Conservation (phyloP, 495 filamentous ascomycete species). For the Cercophora newfieldiana region DNA sequence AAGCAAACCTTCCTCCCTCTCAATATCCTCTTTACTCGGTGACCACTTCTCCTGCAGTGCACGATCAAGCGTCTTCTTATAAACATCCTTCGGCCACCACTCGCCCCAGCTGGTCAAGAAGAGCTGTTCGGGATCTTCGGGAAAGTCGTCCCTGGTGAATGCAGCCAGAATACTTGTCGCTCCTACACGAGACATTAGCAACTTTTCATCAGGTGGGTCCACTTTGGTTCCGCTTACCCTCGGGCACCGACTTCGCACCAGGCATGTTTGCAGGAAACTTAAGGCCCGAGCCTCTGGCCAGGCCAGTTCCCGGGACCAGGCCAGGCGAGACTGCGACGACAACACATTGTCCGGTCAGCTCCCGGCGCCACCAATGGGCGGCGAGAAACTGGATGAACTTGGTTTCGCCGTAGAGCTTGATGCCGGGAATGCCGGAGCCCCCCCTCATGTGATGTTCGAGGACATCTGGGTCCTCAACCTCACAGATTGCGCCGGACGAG, state of each 20-base stretch:
- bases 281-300: conserved; percentile 25
- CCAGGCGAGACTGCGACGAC: conserved; percentile 51
- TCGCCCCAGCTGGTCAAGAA: conserved; percentile 52
- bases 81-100: conserved; percentile 48
- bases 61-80: conserved; percentile 37
- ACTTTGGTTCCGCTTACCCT: conserved; percentile 32
- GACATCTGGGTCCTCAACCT: conserved; percentile 28
- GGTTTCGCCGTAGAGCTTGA: conserved; percentile 33
- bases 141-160: conserved; percentile 44
- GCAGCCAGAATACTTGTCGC: conserved; percentile 43
- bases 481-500: conserved; percentile 41
- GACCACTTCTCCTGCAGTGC: conserved; percentile 47
- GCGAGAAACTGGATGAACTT: conserved; percentile 48
- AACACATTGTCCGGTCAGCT: conserved; percentile 35
- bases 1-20: conserved; percentile 33
- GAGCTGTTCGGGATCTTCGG: conserved; percentile 46
- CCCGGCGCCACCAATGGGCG: conserved; percentile 52
- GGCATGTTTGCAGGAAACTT: conserved; percentile 23
- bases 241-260: conserved; percentile 41
- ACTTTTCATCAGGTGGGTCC: neutral
- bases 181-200: conserved; percentile 23
- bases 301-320: conserved; percentile 40
- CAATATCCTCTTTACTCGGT: conserved; percentile 43
- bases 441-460: conserved; percentile 38
- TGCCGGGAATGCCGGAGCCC: conserved; percentile 24